Percentiles rank a stretch among this genome's conserved stretches.
Conservation (phyloP, 352 stramenopile genomes). For the Blastocystis sp. region DNA sequence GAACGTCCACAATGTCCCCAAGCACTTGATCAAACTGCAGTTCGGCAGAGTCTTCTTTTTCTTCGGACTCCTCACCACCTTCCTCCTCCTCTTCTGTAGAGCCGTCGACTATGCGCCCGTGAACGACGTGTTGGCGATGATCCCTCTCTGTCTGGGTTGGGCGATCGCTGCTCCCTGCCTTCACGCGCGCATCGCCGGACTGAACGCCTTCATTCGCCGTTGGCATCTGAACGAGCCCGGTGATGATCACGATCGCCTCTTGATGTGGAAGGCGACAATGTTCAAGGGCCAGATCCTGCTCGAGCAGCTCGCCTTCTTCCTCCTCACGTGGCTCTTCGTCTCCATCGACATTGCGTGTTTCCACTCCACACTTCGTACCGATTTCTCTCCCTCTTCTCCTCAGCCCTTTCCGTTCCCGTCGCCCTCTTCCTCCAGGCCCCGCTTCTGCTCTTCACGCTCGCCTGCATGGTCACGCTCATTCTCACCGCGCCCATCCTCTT, state of each 20-base stretch:
- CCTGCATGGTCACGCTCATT: neutral
- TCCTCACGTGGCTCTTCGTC: slow-evolving; percentile 10
- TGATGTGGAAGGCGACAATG: slow-evolving; percentile 61
- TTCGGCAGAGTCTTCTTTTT: slow-evolving; percentile 29
- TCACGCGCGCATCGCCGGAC: neutral
- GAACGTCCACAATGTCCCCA: neutral
- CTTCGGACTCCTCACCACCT: slow-evolving; percentile 2
- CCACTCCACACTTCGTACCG: neutral
- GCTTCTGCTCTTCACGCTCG: slow-evolving; percentile 32
- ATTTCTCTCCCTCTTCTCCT: neutral
- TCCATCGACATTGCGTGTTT: slow-evolving; percentile 23
- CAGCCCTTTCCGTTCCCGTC: neutral
- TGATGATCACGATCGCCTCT: slow-evolving; percentile 23
- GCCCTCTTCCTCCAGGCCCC: slow-evolving; percentile 4
- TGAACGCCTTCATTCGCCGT: slow-evolving; percentile 14
- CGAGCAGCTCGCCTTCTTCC: slow-evolving; percentile 11
- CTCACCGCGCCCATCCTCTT: slow-evolving; percentile 32
- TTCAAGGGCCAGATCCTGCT: slow-evolving; percentile 41
- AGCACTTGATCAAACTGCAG: slow-evolving; percentile 43
- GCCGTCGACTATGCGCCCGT: neutral
- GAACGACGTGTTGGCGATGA: neutral
- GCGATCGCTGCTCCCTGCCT: slow-evolving; percentile 19
- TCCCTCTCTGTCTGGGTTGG: slow-evolving; percentile 17
- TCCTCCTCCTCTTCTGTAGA: slow-evolving; percentile 3
- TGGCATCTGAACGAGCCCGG: slow-evolving; percentile 27